Base-by-base conservation (phyloP, 768 basidiomycete species). In the Xerocomellus intermedius region DNA sequence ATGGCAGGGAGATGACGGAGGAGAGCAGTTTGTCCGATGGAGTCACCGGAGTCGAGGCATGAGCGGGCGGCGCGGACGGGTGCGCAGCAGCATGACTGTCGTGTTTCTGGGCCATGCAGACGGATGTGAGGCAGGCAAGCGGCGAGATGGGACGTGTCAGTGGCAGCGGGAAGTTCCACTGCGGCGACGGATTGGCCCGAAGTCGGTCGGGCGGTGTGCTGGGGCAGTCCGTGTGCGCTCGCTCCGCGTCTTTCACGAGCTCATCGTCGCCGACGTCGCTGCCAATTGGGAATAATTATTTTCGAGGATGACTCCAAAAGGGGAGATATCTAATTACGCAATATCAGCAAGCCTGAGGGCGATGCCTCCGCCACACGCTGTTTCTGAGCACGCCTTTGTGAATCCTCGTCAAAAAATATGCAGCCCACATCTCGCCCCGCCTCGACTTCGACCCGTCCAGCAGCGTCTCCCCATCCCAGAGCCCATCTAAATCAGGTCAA, bases 401-500 rank as follows among this genome's bases (percentile, higher is more conserved):
- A 46, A 58, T 48, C 56, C 55, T 56, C 42, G 48, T 57, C 48
- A 44, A 59, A 65, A 69, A 75, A 71, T 69, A 83, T 85, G 79
- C 82, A 82, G 66, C 69, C 78, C 55, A 68, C 73, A 36, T 80
- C 84, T 46, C 75, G 84, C 61, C 82, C 86, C 54, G 76, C 82
- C 48, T 83, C 84, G 48, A 77, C 83, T 22, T 83, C 83, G 47
- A 82, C 81, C 52, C 81, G 82, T 56, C 82, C 81, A 10, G 74
- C 79, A 52, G 75, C 71, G 21, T 85, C 84, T 32, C 85, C 85
- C 37, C 76, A 79, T 42, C 83, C 81, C 17, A 70, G 74, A 50
- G 68, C 72, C 9, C 74, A 74, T 21, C 60, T 73, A 45, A 71
- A 70, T 46, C 74, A 77, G 55, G 82, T 88, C 54, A 89, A 91